Percentiles rank a stretch among this genome's conserved stretches.
Evolutionary conservation across 805 yeast species (phyloP).

Genomic region (Zygotorulaspora chibaensis): DNA sequence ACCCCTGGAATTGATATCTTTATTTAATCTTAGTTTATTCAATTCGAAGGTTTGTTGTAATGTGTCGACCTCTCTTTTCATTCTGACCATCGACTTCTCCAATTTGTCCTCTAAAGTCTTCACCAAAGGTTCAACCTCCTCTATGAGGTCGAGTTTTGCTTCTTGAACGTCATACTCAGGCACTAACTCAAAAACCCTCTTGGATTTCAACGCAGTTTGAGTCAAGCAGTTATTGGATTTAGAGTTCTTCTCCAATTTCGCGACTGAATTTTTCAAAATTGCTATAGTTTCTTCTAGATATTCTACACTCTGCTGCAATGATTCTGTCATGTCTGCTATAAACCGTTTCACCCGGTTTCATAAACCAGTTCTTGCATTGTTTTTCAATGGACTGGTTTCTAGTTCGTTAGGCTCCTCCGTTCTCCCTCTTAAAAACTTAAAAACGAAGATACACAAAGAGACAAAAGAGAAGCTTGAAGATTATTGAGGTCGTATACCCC

Average conservation of each 20-base stretch:
- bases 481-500: no score
- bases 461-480: no score
- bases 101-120: conserved; percentile 26
- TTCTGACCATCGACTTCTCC: conserved; percentile 23
- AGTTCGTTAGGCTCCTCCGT: not conserved
- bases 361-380: no score
- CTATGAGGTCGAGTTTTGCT: conserved; percentile 32
- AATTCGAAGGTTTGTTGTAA: conserved; percentile 29
- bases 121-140: conserved; percentile 32
- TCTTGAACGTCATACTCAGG: conserved; percentile 35
- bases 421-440: not conserved
- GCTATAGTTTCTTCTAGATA: conserved; percentile 22
- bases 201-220: conserved; percentile 23
- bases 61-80: conserved; percentile 29
- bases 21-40: conserved; percentile 26
- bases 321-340: conserved; percentile 19
- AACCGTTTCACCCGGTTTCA: no score
- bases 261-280: conserved; percentile 22
- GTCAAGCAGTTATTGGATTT: conserved; percentile 23
- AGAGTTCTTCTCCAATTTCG: conserved; percentile 16
- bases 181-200: conserved; percentile 29
- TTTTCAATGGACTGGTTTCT: not conserved
- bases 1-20: conserved; percentile 5
- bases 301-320: conserved; percentile 22
- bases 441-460: not conserved